Evolutionary conservation across 176 grass and related monocot species (phyloP).

Genomic region (Oryza meyeriana): DNA sequence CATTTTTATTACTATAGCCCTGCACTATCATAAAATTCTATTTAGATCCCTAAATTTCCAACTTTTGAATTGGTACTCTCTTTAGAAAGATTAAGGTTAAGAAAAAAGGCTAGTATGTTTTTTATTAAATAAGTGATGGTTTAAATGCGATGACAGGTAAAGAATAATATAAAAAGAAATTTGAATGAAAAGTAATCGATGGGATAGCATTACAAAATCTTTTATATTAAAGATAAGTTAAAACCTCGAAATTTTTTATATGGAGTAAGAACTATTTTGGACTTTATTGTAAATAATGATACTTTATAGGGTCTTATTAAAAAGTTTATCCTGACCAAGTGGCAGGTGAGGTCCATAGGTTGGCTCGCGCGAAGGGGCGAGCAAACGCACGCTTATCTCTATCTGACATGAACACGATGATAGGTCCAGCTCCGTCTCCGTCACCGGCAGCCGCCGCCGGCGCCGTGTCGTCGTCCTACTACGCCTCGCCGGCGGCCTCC

Average conservation of each 20-base stretch:
- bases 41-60: background rate
- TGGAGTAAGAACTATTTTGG: background rate
- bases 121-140: no score
- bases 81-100: no score
- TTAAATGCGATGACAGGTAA: no score
- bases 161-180: no score
- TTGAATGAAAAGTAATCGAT: no score
- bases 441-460: background rate
- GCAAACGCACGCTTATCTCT: background rate
- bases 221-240: no score
- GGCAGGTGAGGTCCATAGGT: background rate
- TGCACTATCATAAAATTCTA: background rate
- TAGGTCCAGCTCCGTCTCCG: background rate
- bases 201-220: no score
- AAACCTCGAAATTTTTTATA: no score
- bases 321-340: background rate
- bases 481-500: background rate
- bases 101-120: no score
- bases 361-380: background rate
- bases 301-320: background rate
- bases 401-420: slow-evolving; percentile 15
- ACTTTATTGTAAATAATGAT: background rate
- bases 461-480: background rate
- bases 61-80: no score
- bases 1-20: background rate